A percentile compares a stretch with the other conserved stretches of the same genome.
phyloP scores from a whole-genome alignment of 305 asterid genomes.

The Stenogyne calaminthoides region DNA sequence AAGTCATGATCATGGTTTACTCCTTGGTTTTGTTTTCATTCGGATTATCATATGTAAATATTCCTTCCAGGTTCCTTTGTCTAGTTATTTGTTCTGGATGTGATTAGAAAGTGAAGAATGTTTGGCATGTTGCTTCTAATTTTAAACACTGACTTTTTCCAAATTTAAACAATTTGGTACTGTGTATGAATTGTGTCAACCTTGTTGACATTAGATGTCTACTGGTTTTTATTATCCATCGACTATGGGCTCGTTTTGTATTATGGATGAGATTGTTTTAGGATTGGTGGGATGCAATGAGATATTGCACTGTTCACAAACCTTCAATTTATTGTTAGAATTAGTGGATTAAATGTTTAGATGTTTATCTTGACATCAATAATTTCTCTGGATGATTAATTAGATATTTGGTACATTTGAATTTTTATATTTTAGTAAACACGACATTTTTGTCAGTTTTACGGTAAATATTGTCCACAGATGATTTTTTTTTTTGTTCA shows the following conservation, averaged over 20 bases:
- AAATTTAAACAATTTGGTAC: background rate
- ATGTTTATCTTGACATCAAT: no score
- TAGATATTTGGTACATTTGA: no score
- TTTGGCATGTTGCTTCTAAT: background rate
- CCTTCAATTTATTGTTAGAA: background rate
- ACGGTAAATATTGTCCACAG: no score
- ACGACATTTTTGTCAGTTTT: no score
- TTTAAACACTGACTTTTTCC: background rate
- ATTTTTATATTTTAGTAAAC: no score
- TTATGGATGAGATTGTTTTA: no score
- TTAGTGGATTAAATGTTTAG: no score
- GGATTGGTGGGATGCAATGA: background rate
- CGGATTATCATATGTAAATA: slow-evolving; percentile 1
- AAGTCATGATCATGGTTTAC: background rate
- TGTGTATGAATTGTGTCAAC: background rate
- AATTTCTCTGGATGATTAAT: no score
- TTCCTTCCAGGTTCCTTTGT: background rate
- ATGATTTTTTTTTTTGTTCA: no score
- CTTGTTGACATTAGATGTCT: background rate
- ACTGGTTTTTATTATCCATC: no score
- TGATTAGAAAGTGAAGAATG: background rate
- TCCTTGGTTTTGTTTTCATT: slow-evolving; percentile 26
- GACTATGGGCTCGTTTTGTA: no score
- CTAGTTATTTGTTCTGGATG: background rate
- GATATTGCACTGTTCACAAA: background rate